Evolutionary conservation across 148 eudicot species (phyloP), one percentile per base, ranked within the genome.

Genomic region (Spergularia marina): DNA sequence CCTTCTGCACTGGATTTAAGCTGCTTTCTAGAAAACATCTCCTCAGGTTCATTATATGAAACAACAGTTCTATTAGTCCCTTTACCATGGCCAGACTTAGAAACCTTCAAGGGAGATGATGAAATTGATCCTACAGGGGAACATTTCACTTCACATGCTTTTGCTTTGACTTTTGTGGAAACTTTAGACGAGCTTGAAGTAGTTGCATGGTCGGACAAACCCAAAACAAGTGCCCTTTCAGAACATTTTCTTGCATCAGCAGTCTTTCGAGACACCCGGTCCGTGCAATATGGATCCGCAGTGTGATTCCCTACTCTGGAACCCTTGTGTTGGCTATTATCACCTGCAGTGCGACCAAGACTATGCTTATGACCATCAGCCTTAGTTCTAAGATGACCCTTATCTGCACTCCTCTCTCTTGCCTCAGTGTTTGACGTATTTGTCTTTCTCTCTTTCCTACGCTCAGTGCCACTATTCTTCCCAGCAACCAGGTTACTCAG

Each of bases 161-260:
- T 75, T 18, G 65, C 63, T 74, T 75, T 85, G 61, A 77, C 77
- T 72, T 78, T 85, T 53, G 10, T 40, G 44, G 82, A 79, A 59
- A 77, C 16, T 51, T 85, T 85, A 61, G 87, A 82, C 16, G 87
- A 85, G 80, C 87, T 82, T 73, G 85, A 85, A 71, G 87, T 72
- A 44, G 83, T 65, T 49, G 85, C 84, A 80, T 72, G 55, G 76
- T 76, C 83, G 16, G 86, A 65, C 64, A 77, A 55, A 65, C 83
- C 77, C 20, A 76, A 75, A 74, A 68, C 82, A 76, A 53, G 61
- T 71, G 65, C 87, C 58, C 54, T 79, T 75, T 73, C 77, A 49
- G 64, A 70, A 74, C 74, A 77, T 74, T 23, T 77, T 73, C 71
- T 82, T 41, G 49, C 64, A 17, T 65, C 78, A 62, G 65, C 70